Base-by-base conservation (phyloP, 75 land plant species). In the Sequoiadendron giganteum region DNA sequence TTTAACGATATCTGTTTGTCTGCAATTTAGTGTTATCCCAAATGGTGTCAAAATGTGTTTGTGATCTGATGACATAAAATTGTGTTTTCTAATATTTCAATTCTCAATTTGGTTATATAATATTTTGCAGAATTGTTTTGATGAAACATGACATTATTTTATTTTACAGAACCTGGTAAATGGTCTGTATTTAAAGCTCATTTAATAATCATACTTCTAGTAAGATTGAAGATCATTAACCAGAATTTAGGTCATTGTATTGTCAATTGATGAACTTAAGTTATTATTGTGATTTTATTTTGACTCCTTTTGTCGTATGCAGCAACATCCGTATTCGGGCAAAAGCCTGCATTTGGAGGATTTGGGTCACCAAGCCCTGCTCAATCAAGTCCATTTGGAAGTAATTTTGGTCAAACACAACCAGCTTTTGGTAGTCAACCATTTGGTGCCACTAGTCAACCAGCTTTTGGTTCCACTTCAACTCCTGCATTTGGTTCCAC, bases 281-380 rank as follows among this genome's bases (percentile, higher is more conserved):
- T 28, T 68, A 21, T 68, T 7, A 25, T 68, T 68, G 5, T 68
- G 30, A 34, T 25, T 75, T 34, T 34, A 75, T 32, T 65, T 75
- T 75, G 77, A 75, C 15, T 75, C 38, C 30, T 8, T 15, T 73
- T 87, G 82, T 68, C 48, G 48, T 39, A 47, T 87, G 65, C 89
- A 96, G 99, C 95, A 32, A 89, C 95, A 77, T 90, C 96, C 54
- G 48, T 88, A 5, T 98, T 98, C 89, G 99, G 97, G 21, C 99
- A 97, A 82, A 97, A 96, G 86, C 97, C 99, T 86, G 91, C 94
- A n/a, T 98, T 98, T 91, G 99, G 97, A 75, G 93, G 94, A 1
- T 98, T 98, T 93, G 99, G 99, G 30, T 92, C 95, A n/a, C 86
- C 86, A 56, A 92, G 92, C 76, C 87, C 96, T 36, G 84, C 91